These are phyloP conservation scores for Moesziomyces globuligerus DNA, from an alignment of 1,284 basidiomycete genomes.

Conservation along the genomic window DNA sequence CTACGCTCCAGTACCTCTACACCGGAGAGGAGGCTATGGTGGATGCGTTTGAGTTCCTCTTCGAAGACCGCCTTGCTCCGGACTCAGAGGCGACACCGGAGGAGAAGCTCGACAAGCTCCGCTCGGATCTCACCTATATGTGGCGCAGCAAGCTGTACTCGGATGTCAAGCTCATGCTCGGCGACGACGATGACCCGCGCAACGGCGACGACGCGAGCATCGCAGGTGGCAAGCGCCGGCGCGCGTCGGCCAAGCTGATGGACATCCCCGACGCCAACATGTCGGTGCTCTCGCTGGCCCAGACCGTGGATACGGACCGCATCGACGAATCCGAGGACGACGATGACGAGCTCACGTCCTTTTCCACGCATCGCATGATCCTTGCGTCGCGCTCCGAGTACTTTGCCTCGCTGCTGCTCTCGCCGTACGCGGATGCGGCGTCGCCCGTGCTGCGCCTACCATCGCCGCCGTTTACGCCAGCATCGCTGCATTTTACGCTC, in stretches of 20 bases:
- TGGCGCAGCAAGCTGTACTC: constrained; percentile 63
- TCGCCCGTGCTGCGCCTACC: constrained; percentile 49
- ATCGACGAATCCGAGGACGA: constrained; percentile 37
- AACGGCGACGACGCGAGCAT: background rate
- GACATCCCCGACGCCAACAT: constrained; percentile 54
- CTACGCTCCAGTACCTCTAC: constrained; percentile 59
- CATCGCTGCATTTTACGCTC: constrained; percentile 91
- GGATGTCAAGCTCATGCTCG: constrained; percentile 57
- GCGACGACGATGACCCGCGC: constrained; percentile 20
- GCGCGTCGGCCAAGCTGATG: constrained; percentile 11
- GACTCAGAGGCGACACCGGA: constrained; percentile 72
- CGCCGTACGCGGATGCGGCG: constrained; percentile 72
- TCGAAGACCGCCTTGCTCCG: constrained; percentile 45
- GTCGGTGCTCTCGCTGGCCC: constrained; percentile 45
- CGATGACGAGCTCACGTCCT: constrained; percentile 68
- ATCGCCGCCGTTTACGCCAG: constrained; percentile 88
- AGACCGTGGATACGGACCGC: constrained; percentile 39
- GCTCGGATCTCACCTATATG: constrained; percentile 67
- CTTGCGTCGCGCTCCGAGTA: constrained; percentile 88
- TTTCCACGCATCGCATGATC: constrained; percentile 91
- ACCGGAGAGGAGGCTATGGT: constrained; percentile 58
- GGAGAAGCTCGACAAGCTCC: constrained; percentile 84
- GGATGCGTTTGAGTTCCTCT: constrained; percentile 58
- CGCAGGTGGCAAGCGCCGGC: constrained; percentile 1
- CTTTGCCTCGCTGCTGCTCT: constrained; percentile 79